Percentiles rank a stretch among this genome's conserved stretches.
phyloP scores from a whole-genome alignment of 495 filamentous ascomycete genomes.

The Halenospora varia region DNA sequence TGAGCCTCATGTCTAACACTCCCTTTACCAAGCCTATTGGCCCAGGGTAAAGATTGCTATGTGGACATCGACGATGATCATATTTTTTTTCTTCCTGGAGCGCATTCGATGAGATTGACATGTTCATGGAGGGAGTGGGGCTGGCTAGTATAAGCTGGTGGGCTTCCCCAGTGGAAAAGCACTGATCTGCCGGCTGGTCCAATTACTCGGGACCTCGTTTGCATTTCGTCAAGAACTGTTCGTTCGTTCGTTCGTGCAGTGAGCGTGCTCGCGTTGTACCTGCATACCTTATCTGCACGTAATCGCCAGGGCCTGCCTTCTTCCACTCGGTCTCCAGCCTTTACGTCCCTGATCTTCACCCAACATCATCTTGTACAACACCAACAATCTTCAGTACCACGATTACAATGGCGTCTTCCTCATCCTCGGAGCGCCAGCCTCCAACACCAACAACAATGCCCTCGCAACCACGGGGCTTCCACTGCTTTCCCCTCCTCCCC shows the following conservation, averaged over 20 bases:
- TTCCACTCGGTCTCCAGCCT: conserved; percentile 8
- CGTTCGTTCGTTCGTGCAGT: too few species aligned
- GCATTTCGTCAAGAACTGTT: not conserved
- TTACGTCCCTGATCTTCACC: too few species aligned
- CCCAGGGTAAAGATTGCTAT: not conserved
- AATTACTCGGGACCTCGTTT: conserved; percentile 5
- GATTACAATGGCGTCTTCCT: too few species aligned
- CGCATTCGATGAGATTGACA: too few species aligned
- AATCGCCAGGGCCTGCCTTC: not conserved
- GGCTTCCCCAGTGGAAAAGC: too few species aligned
- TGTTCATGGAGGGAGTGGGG: not conserved
- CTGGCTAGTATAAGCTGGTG: not conserved
- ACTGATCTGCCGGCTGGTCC: conserved; percentile 1
- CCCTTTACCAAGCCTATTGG: not conserved
- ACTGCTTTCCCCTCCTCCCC: conserved; percentile 35
- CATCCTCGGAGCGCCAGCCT: too few species aligned
- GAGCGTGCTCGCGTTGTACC: not conserved
- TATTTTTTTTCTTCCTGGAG: too few species aligned
- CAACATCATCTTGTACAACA: too few species aligned
- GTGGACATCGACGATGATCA: not conserved
- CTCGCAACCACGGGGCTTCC: conserved; percentile 21
- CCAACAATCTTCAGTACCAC: too few species aligned
- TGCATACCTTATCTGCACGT: not conserved
- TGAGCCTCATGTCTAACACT: not conserved
- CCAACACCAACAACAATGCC: conserved; percentile 22